Conservation (phyloP, 441 rosid species). For the Breynia disticha region DNA sequence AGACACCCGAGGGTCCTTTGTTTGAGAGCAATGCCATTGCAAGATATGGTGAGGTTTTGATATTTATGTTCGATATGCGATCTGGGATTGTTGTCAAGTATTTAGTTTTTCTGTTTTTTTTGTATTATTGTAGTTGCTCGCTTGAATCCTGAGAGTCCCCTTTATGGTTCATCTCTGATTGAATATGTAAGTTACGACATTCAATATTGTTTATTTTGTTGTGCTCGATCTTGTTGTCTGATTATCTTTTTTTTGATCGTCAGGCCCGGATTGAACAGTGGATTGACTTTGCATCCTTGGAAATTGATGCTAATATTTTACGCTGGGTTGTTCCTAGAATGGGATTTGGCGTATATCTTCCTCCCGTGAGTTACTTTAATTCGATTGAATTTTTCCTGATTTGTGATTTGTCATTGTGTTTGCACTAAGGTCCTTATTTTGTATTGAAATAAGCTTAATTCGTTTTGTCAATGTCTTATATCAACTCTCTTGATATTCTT, state of each 20-base stretch:
- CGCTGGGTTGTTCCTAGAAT: conserved; percentile 55
- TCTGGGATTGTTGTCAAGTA: background rate
- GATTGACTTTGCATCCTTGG: conserved; percentile 71
- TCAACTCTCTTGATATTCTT: no score
- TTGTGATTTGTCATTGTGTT: no score
- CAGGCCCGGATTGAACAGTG: conserved; percentile 89
- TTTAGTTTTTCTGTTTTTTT: background rate
- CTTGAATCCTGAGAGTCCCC: conserved; percentile 44
- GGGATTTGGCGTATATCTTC: conserved; percentile 41
- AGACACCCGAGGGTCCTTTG: conserved; percentile 77
- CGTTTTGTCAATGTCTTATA: no score
- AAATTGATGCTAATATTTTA: conserved; percentile 48
- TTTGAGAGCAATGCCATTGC: conserved; percentile 96
- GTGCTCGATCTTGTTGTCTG: background rate
- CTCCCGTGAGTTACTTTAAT: conserved; percentile 39
- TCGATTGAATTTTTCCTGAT: background rate
- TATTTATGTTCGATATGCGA: no score
- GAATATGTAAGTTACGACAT: conserved; percentile 41
- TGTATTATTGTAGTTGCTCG: conserved; percentile 37
- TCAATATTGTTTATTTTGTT: background rate
- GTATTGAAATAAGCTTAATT: no score
- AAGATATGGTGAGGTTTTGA: conserved; percentile 50
- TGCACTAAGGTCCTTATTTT: no score
- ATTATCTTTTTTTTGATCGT: conserved; percentile 2
- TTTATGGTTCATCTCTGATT: conserved; percentile 51